Conservation (phyloP, 257 asterid genomes). For the Leonotis leonurus region DNA sequence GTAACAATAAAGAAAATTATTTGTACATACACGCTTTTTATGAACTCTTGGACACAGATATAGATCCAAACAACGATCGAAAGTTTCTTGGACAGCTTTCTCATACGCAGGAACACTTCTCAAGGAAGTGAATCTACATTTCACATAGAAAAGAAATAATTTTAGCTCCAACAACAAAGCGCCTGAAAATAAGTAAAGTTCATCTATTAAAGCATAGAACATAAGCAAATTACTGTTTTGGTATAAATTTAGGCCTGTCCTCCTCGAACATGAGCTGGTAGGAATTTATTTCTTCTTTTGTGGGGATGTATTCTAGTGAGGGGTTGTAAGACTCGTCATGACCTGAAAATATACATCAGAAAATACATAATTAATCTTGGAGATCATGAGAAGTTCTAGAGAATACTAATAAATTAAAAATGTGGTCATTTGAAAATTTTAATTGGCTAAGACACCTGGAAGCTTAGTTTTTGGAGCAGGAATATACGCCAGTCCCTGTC, state of each 20-base stretch:
- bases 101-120: constrained; percentile 89
- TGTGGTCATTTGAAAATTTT: background rate
- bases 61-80: constrained; percentile 93
- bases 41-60: constrained; percentile 83
- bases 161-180: background rate
- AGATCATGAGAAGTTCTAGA: background rate
- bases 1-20: background rate
- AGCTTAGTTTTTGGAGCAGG: constrained; percentile 90
- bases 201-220: background rate
- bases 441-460: constrained; percentile 49
- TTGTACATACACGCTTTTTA: constrained; percentile 72
- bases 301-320: constrained; percentile 79
- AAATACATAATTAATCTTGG: background rate
- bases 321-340: constrained; percentile 95
- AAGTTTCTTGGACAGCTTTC: constrained; percentile 69
- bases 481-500: constrained; percentile 80
- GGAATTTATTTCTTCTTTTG: constrained; percentile 80
- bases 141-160: constrained; percentile 1
- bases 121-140: constrained; percentile 56
- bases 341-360: constrained; percentile 44
- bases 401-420: background rate
- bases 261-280: constrained; percentile 93
- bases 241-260: constrained; percentile 88
- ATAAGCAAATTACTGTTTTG: constrained; percentile 49
- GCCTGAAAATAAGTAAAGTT: background rate